Conservation (phyloP, 805 yeast species). For the Nakazawaea molendinolei region DNA sequence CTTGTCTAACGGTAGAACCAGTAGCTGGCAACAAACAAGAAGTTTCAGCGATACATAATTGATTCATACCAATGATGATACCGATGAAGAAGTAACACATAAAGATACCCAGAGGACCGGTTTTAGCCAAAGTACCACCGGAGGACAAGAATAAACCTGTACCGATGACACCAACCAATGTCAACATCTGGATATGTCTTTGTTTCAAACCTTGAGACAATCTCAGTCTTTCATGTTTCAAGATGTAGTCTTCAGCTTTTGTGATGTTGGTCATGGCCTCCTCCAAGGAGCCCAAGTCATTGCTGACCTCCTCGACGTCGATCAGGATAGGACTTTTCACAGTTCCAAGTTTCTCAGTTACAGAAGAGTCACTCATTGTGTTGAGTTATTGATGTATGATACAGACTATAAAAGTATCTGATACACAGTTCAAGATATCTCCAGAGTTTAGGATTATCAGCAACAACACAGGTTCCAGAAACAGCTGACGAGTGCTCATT, state of each 20-base stretch:
- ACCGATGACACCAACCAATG: slow-evolving; percentile 40
- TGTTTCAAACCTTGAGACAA: slow-evolving; percentile 15
- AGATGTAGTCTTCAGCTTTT: slow-evolving; percentile 10
- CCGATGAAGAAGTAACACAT: slow-evolving; percentile 45
- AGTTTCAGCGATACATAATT: slow-evolving; percentile 27
- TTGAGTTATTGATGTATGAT: neutral
- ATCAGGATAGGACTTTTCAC: slow-evolving; percentile 7
- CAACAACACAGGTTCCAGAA: too few species aligned
- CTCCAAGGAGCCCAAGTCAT: slow-evolving; percentile 10
- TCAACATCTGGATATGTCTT: slow-evolving; percentile 41
- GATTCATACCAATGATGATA: slow-evolving; percentile 15
- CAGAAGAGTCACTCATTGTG: slow-evolving; percentile 4
- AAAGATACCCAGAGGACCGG: slow-evolving; percentile 48
- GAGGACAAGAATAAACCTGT: slow-evolving; percentile 52
- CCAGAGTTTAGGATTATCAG: too few species aligned
- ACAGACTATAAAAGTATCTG: too few species aligned
- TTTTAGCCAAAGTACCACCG: slow-evolving; percentile 40
- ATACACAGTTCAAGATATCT: too few species aligned
- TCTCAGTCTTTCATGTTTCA: slow-evolving; percentile 11
- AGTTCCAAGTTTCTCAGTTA: slow-evolving; percentile 5
- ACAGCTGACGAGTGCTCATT: too few species aligned
- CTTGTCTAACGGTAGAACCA: slow-evolving; percentile 29
- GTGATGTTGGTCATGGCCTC: slow-evolving; percentile 11
- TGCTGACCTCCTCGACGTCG: slow-evolving; percentile 11
- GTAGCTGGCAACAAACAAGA: slow-evolving; percentile 32